Base-by-base conservation (phyloP, 2,329 filamentous ascomycete species). In the Colletotrichum liaoningense region DNA sequence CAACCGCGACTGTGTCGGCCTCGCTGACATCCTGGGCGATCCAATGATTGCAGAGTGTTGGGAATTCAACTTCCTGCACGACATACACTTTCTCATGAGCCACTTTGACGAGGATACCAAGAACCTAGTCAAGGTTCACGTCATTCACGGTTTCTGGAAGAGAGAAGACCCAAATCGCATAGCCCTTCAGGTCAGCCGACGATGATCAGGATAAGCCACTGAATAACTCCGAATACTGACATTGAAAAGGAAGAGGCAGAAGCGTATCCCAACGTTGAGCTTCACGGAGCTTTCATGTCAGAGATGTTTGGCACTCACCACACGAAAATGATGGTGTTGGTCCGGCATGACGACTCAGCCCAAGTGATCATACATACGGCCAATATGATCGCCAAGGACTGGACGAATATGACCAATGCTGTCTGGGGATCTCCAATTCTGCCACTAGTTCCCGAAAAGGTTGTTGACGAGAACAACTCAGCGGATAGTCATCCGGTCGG, bases 331-430 rank as follows among this genome's bases (percentile, higher is more conserved):
- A 89, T 97, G 81, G 85, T 97, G n/a, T 82, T 97, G 4, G 86
- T 97, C 74, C 89, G 93, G 5, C 91, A 93, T 80, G 94, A 97
- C 79, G 91, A 93, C 74, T 90, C 88, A 0, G 93, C 93, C 0
- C 93, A 97, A 82, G 85, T 98, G 6, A 83, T 97, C 69, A 95
- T 98, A 35, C 94, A 97, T 77, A 98, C 95, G 0, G 94, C 95
- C 22, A 98, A 98, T 77, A 95, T 97, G 93, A 96, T 97, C n/a
- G 79, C 88, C 4, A 91, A 92, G 68, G 95, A 98, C 80, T 98
- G 95, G 95, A 89, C 87, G 1, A 97, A 97, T 77, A 94, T 97
- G 93, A 93, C 92, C 1, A 95, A 98, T 80, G 94, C 91, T 1
- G 89, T 94, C 5, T 98, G 95, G 95, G 86, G 84, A 63, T 96